Conservation (phyloP, 176 grass and related monocot genomes). For the Cenchrus americanus region DNA sequence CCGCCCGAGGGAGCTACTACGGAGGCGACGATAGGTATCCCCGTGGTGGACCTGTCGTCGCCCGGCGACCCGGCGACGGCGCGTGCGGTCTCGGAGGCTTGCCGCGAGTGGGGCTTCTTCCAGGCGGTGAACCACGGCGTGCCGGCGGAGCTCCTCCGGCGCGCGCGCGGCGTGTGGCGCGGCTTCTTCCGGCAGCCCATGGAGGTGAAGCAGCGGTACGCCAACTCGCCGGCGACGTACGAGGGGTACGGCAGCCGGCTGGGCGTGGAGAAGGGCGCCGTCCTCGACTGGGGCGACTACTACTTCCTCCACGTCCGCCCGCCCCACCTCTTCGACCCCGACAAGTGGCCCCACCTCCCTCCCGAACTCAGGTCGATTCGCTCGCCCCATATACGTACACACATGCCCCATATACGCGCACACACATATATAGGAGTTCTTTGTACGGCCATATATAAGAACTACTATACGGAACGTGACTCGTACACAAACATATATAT, state of each 20-base stretch:
- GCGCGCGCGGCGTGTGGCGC: constrained; percentile 56
- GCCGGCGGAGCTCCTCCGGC: constrained; percentile 37
- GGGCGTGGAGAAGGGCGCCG: constrained; percentile 62
- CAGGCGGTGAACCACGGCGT: constrained; percentile 93
- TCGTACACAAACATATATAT: too few species aligned
- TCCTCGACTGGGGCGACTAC: constrained; percentile 95
- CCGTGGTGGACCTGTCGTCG: constrained; percentile 69
- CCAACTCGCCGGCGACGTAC: constrained; percentile 78
- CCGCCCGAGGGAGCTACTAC: too few species aligned
- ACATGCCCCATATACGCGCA: too few species aligned
- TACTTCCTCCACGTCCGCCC: constrained; percentile 86
- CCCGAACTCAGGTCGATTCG: constrained; percentile 50
- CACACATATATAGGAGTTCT: too few species aligned
- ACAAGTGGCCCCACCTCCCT: constrained; percentile 71
- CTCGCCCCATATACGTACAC: too few species aligned
- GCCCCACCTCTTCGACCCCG: constrained; percentile 40
- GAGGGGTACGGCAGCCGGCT: constrained; percentile 92
- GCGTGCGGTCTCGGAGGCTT: constrained; percentile 53
- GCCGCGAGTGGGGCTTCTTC: constrained; percentile 90
- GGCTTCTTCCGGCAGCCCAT: constrained; percentile 68
- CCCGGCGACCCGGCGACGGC: constrained; percentile 4
- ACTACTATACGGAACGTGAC: too few species aligned
- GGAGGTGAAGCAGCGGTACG: constrained; percentile 72
- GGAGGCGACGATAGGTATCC: constrained; percentile 14
- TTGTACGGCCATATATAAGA: too few species aligned